Conservation (phyloP, 768 basidiomycete species). For the Punctularia strigosozonata region DNA sequence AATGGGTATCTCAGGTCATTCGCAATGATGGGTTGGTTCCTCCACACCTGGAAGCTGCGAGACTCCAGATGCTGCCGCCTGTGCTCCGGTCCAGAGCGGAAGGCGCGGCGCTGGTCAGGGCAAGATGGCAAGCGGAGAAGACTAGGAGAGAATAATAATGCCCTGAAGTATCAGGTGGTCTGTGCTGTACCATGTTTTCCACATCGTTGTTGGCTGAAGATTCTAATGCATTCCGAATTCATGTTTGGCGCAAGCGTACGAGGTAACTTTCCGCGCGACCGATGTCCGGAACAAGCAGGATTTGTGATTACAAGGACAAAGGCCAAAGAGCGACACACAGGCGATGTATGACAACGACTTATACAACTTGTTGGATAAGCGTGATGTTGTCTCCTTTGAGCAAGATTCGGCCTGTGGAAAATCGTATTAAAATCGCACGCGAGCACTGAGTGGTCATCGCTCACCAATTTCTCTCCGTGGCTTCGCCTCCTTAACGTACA, state of each 20-base stretch:
- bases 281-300: no score
- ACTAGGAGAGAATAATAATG: conserved; percentile 1
- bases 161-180: conserved; percentile 1
- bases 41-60: conserved; percentile 51
- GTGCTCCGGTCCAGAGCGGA: conserved; percentile 53
- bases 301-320: conserved; percentile 1
- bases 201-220: no score
- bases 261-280: no score
- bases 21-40: conserved; percentile 62
- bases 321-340: conserved; percentile 1
- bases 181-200: not conserved
- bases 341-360: conserved; percentile 4
- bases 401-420: conserved; percentile 70
- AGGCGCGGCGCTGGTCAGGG: conserved; percentile 57
- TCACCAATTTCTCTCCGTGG: conserved; percentile 75
- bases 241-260: no score
- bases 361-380: conserved; percentile 69
- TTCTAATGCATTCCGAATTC: no score
- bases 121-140: conserved; percentile 63
- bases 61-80: conserved; percentile 43
- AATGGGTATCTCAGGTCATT: conserved; percentile 83
- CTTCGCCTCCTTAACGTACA: conserved; percentile 83
- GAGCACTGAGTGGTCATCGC: conserved; percentile 11
- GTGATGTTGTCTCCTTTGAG: conserved; percentile 98
- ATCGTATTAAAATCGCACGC: conserved; percentile 2